Conservation (phyloP, 2,329 filamentous ascomycete genomes). For the Sporothrix brunneoviolacea region DNA sequence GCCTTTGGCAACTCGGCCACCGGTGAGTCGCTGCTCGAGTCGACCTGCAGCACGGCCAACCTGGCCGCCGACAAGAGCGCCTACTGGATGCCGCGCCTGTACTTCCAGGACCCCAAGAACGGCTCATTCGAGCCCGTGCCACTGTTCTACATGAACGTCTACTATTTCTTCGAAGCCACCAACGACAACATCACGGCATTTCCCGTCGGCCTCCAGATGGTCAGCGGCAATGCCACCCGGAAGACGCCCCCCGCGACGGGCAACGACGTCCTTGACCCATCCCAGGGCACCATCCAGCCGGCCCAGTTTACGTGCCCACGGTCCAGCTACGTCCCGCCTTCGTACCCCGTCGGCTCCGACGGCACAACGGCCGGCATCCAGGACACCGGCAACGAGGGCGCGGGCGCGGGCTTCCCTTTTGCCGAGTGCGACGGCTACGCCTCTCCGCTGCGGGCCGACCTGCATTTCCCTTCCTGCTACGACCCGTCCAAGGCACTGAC, state of each 20-base stretch:
- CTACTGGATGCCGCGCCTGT: slow-evolving; percentile 71
- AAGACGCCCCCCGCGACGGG: slow-evolving; percentile 51
- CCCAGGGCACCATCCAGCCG: slow-evolving; percentile 44
- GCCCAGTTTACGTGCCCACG: slow-evolving; percentile 58
- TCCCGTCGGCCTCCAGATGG: slow-evolving; percentile 63
- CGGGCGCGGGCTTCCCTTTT: slow-evolving; percentile 62
- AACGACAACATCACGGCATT: slow-evolving; percentile 63
- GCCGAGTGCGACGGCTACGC: slow-evolving; percentile 58
- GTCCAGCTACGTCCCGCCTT: slow-evolving; percentile 38
- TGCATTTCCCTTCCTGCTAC: slow-evolving; percentile 71
- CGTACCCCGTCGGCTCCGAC: slow-evolving; percentile 49
- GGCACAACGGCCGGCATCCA: slow-evolving; percentile 49
- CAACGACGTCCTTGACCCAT: slow-evolving; percentile 43
- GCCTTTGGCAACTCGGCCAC: slow-evolving; percentile 57
- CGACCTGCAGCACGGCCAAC: slow-evolving; percentile 64
- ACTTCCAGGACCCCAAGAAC: slow-evolving; percentile 57
- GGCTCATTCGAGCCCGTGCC: slow-evolving; percentile 59
- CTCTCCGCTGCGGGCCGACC: slow-evolving; percentile 57
- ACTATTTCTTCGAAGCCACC: slow-evolving; percentile 65
- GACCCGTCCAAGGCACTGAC: slow-evolving; percentile 54
- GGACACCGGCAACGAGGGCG: slow-evolving; percentile 46
- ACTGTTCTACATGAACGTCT: slow-evolving; percentile 66
- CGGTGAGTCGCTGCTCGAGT: slow-evolving; percentile 51
- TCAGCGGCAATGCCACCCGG: slow-evolving; percentile 56
- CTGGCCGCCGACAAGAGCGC: slow-evolving; percentile 63